These are phyloP conservation scores for Chenopodium formosanum DNA, from an alignment of 148 eudicot species.

Conservation along the genomic window DNA sequence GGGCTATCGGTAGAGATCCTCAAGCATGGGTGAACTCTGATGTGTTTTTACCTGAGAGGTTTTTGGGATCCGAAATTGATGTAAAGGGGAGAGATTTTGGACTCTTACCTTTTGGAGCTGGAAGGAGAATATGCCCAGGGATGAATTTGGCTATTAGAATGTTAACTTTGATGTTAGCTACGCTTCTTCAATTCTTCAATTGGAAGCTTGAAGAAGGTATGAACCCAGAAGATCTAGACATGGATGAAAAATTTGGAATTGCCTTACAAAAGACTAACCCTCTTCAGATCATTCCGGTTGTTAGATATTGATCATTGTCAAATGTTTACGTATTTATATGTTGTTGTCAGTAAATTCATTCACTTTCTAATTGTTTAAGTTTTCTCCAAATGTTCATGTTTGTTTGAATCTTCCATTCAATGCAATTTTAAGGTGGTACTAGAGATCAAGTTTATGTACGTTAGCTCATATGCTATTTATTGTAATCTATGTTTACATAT, in stretches of 20 bases:
- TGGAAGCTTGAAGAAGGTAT: constrained; percentile 40
- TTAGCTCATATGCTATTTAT: too few species aligned
- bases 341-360: too few species aligned
- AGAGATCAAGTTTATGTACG: too few species aligned
- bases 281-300: constrained; percentile 11
- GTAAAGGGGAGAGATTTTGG: constrained; percentile 53
- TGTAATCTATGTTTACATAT: too few species aligned
- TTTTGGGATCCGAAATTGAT: constrained; percentile 38
- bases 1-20: constrained; percentile 66
- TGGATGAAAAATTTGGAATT: constrained; percentile 48
- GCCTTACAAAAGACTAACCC: constrained; percentile 35
- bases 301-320: background rate
- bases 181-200: constrained; percentile 47
- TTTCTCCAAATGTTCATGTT: too few species aligned
- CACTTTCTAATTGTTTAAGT: too few species aligned
- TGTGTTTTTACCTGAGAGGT: constrained; percentile 52
- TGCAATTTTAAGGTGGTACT: too few species aligned
- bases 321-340: too few species aligned
- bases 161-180: constrained; percentile 42
- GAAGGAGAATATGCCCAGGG: constrained; percentile 61
- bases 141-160: constrained; percentile 44
- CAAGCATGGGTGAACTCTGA: constrained; percentile 44
- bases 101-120: constrained; percentile 44
- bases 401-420: too few species aligned
- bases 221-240: constrained; percentile 29